phyloP scores from a whole-genome alignment of 805 yeast genomes.

The Saccharomyces mikatae region DNA sequence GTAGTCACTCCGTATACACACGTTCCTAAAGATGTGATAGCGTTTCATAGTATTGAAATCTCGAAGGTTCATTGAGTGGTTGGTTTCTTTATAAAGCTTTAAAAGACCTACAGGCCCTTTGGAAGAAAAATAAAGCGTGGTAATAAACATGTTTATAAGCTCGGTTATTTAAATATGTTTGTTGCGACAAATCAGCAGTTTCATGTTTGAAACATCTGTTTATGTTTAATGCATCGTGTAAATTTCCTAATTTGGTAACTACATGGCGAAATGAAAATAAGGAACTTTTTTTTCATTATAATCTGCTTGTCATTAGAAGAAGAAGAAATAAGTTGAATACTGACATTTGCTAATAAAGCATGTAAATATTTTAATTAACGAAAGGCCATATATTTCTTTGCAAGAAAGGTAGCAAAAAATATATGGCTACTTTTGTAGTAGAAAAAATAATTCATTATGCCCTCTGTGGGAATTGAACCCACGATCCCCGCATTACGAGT shows the following conservation, averaged over 20 bases:
- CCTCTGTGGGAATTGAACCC: constrained; percentile 51
- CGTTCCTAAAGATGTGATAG: background rate
- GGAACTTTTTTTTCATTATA: background rate
- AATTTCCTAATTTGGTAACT: constrained; percentile 10
- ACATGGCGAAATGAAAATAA: constrained; percentile 2
- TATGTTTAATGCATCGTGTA: constrained; percentile 2
- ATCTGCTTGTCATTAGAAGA: too few relatives aligned
- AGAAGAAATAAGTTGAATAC: too few relatives aligned
- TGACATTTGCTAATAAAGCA: too few relatives aligned
- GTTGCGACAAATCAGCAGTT: background rate
- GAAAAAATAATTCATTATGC: constrained; percentile 25
- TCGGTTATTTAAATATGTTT: background rate
- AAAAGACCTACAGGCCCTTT: background rate
- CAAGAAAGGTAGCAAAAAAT: too few relatives aligned
- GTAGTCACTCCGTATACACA: background rate
- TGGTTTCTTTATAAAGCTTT: background rate
- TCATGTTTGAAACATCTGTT: background rate
- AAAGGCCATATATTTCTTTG: too few relatives aligned
- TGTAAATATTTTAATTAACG: too few relatives aligned
- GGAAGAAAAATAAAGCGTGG: background rate
- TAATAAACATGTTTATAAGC: background rate
- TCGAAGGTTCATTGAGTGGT: background rate
- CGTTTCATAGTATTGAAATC: background rate
- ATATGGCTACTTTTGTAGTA: too few relatives aligned
- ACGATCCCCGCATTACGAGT: constrained; percentile 52